These are phyloP conservation scores for Pleurotus giganteus DNA, from an alignment of 768 basidiomycete species.

Conservation along the genomic window DNA sequence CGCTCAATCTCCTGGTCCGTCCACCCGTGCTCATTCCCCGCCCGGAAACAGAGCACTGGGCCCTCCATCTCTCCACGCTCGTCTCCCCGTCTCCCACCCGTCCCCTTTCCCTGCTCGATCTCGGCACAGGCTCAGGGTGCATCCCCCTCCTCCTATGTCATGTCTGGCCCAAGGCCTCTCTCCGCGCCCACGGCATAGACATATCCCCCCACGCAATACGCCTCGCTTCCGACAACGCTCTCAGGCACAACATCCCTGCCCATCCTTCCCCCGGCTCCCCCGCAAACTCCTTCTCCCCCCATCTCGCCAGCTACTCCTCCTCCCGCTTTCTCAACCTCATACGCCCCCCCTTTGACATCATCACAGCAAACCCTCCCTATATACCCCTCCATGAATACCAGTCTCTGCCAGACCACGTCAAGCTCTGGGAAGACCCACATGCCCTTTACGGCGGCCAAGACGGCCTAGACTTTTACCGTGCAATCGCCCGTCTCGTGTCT, in stretches of 20 bases:
- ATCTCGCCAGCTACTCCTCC: constrained; percentile 42
- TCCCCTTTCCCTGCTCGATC: constrained; percentile 64
- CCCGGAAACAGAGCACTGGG: constrained; percentile 91
- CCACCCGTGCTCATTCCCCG: constrained; percentile 91
- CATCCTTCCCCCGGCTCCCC: constrained; percentile 18
- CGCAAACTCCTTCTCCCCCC: constrained; percentile 39
- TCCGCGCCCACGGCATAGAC: constrained; percentile 65
- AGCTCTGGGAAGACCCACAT: constrained; percentile 72
- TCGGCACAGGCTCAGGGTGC: constrained; percentile 92
- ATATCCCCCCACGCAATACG: constrained; percentile 57
- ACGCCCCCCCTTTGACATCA: constrained; percentile 62
- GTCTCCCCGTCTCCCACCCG: constrained; percentile 33
- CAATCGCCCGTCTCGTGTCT: constrained; percentile 63
- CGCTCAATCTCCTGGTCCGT: constrained; percentile 68
- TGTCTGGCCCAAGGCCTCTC: constrained; percentile 52
- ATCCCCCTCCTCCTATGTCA: constrained; percentile 84
- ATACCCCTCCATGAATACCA: constrained; percentile 68
- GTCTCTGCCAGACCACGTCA: constrained; percentile 65
- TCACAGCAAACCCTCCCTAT: constrained; percentile 88
- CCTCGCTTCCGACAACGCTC: constrained; percentile 50
- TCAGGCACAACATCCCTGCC: constrained; percentile 34
- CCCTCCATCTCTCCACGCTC: constrained; percentile 54
- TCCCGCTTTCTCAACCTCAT: constrained; percentile 39
- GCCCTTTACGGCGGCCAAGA: constrained; percentile 74
- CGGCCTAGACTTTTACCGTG: constrained; percentile 63